A percentile compares a stretch with the other conserved stretches of the same genome.
These are phyloP conservation scores for Acer campestre DNA, from an alignment of 345 rosid species.

Conservation along the genomic window DNA sequence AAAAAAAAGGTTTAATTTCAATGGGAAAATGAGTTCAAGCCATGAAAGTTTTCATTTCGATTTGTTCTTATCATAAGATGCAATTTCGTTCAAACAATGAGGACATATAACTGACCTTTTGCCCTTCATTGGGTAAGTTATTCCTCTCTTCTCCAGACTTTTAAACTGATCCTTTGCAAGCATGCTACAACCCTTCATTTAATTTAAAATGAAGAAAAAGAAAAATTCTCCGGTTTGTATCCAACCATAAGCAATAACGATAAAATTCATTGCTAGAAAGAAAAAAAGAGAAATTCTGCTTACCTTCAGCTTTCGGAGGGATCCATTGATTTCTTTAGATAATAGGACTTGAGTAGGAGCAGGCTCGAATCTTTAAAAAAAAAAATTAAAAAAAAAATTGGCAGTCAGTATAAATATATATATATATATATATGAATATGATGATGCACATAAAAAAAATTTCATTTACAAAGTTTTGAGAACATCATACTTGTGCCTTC, in stretches of 20 bases:
- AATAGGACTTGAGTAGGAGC: constrained; percentile 88
- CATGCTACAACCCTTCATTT: constrained; percentile 73
- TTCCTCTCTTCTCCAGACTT: constrained; percentile 91
- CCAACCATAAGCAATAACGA: neutral
- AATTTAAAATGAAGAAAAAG: neutral
- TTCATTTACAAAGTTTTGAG: neutral
- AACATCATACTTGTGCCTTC: constrained; percentile 79
- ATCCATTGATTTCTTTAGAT: constrained; percentile 91
- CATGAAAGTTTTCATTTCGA: neutral
- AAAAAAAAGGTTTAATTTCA: neutral
- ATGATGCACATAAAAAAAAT: neutral
- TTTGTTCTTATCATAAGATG: neutral
- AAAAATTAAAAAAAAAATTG: constrained; percentile 20
- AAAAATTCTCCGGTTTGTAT: neutral
- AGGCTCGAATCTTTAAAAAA: constrained; percentile 80
- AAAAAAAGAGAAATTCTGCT: neutral
- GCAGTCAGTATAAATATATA: neutral
- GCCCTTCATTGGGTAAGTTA: constrained; percentile 61
- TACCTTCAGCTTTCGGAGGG: constrained; percentile 86
- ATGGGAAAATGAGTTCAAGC: neutral
- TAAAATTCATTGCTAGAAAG: constrained; percentile 3
- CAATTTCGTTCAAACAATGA: neutral
- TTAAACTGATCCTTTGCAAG: constrained; percentile 85
- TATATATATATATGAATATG: no score
- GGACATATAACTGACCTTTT: constrained; percentile 54